Percentiles rank a stretch among this genome's conserved stretches.
Evolutionary conservation across 306 rosid genomes (phyloP).

Genomic region (Begonia loranthoides): DNA sequence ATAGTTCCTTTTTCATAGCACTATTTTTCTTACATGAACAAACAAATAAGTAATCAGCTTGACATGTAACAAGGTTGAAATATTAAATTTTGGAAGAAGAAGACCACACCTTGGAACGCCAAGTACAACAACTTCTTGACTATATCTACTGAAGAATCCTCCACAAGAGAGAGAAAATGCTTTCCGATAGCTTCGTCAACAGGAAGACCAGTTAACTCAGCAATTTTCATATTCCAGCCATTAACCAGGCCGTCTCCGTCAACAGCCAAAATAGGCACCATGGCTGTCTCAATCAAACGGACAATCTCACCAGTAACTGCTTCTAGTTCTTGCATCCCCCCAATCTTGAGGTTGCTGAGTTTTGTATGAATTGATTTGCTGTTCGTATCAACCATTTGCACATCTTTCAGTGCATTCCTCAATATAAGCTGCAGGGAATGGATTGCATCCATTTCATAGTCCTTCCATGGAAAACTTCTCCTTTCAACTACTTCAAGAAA

Average conservation of each 20-base stretch:
- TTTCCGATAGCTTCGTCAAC: conserved; percentile 75
- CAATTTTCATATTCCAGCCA: conserved; percentile 84
- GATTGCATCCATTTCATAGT: conserved; percentile 94
- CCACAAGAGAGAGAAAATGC: conserved; percentile 67
- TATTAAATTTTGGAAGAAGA: too few species aligned
- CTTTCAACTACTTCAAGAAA: conserved; percentile 82
- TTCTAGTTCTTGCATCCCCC: conserved; percentile 87
- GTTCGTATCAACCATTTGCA: conserved; percentile 14
- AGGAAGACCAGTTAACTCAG: conserved; percentile 84
- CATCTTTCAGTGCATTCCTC: conserved; percentile 67
- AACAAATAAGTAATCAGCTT: too few species aligned
- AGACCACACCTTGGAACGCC: conserved; percentile 58
- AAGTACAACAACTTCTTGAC: conserved; percentile 58
- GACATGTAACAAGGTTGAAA: too few species aligned
- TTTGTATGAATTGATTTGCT: conserved; percentile 35
- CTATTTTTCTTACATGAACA: too few species aligned
- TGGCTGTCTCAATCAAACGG: conserved; percentile 84
- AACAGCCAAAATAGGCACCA: conserved; percentile 88
- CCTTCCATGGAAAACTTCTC: conserved; percentile 86
- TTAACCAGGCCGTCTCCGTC: conserved; percentile 69
- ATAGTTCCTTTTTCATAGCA: too few species aligned
- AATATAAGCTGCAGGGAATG: conserved; percentile 93
- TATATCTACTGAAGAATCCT: conserved; percentile 49
- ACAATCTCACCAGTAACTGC: conserved; percentile 94
- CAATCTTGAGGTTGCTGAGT: conserved; percentile 55